Base-by-base conservation (phyloP, 306 rosid genomes). In the Corylus americana region DNA sequence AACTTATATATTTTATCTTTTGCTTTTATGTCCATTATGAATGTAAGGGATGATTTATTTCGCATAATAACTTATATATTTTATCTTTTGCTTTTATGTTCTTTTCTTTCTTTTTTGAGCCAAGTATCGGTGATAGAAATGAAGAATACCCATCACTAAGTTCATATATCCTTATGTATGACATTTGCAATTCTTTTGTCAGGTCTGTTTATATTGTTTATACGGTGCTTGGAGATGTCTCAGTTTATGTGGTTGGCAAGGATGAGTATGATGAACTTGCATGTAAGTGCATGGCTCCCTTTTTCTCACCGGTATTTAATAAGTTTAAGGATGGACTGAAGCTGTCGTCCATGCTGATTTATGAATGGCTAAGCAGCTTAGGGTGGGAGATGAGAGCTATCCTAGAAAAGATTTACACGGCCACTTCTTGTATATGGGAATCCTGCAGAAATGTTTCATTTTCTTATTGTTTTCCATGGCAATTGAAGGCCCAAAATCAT, bases 171-270 rank as follows among this genome's bases (percentile, higher is more conserved):
- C 58, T 54, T 58, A 59, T 4, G 35, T 49, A 12, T 63, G 66
- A 42, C 31, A 6, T 61, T 25, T 63, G 27, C 27, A 70, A 6
- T 44, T 39, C 11, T 49, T 66, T 44, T 83, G 13, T 78, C 97
- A 94, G 98, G 92, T 94, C 98, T 55, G 98, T 94, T 49, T 92
- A 92, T 85, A 87, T 92, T 71, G 98, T 94, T 49, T 94, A 91
- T 91, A 92, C 97, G 4, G 92, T 91, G 71, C 95, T 94, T 47
- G 98, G 98, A 29, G 97, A 94, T 86, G 97, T 94, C 86, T 89
- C 93, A 80, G 89, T 94, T 80, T 94, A 83, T 71, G 83, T 91
- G 54, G 95, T 91, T 78, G 98, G 98, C 71, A 94, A 94, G 89
- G 98, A 94, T 2, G 97, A 86, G 83, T 91, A 90, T 44, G 97